These are phyloP conservation scores for Excoecaria cochinchinensis DNA, from an alignment of 345 rosid genomes.

Conservation along the genomic window DNA sequence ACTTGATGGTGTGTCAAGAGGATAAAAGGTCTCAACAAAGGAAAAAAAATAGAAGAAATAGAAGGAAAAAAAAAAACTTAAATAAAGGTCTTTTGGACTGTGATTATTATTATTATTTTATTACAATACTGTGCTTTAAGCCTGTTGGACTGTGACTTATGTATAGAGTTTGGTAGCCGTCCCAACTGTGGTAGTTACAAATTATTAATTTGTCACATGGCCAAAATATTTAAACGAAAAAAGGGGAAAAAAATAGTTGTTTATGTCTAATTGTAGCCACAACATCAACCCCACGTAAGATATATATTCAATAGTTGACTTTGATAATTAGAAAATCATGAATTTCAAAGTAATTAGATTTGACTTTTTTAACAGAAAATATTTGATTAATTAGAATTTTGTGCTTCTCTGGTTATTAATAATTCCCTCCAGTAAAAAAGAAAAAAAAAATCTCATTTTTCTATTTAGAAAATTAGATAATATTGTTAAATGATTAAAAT, in stretches of 20 bases:
- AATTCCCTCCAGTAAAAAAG: too few relatives aligned
- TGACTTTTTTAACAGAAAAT: too few relatives aligned
- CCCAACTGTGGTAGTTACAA: not conserved
- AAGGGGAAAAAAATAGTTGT: not conserved
- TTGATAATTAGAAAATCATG: not conserved
- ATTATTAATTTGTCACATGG: constrained; percentile 7
- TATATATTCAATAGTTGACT: not conserved
- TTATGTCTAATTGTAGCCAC: not conserved
- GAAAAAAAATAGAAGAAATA: too few relatives aligned
- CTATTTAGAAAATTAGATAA: too few relatives aligned
- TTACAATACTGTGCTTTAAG: not conserved
- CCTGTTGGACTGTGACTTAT: not conserved
- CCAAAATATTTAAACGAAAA: not conserved
- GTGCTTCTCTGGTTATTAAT: too few relatives aligned
- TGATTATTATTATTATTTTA: not conserved
- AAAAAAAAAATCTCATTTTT: too few relatives aligned
- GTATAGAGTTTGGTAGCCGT: not conserved
- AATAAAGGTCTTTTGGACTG: not conserved
- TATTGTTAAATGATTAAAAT: too few relatives aligned
- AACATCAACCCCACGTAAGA: not conserved
- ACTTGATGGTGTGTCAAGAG: too few relatives aligned
- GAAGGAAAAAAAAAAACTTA: too few relatives aligned
- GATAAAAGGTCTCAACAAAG: too few relatives aligned
- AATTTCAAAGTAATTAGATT: too few relatives aligned
- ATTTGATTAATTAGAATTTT: too few relatives aligned